Base-by-base conservation (phyloP, 345 rosid species). In the Citrus mangshanensis region DNA sequence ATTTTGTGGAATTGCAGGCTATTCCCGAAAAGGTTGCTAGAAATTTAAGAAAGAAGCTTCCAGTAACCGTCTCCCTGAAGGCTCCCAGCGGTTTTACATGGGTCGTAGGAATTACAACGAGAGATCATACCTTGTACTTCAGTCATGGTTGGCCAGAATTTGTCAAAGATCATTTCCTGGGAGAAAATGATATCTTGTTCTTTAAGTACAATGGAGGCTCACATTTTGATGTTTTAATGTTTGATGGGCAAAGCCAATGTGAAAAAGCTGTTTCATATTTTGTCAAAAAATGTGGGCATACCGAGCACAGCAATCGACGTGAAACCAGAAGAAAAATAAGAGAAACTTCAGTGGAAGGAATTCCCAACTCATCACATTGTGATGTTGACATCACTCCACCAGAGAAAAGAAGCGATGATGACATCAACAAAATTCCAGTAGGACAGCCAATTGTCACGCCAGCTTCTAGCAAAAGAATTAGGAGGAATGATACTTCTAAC, bases 201-300 rank as follows among this genome's bases (percentile, higher is more conserved):
- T 93, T 95, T 68, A 90, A 82, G 87, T 91, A 87, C 85, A 83
- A 85, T 66, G 96, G 95, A 70, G 81, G 78, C 19, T 91, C 96
- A 28, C 84, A 84, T 55, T 93, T 95, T 69, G 92, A 95, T 81
- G 97, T 93, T 35, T 60, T 90, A 69, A 73, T 89, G 72, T 89
- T 95, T 61, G 88, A 91, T 69, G 85, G 86, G 71, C 71, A 56
- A 24, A 91, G 86, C 79, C 78, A 86, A 80, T 95, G 97, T 56
- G 96, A 95, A 87, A 95, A 89, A 82, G 93, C 82, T 35, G 79
- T 86, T 72, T 77, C 93, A 24, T 93, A 91, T 72, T 90, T 94
- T 76, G 86, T 86, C 51, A 88, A 82, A 75, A 86, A 82, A 85
- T 80, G 88, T 73, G 82, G 75, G 1, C 89, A 82, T 73, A 80